Conservation (phyloP, 495 filamentous ascomycete species). For the Podospora australis region DNA sequence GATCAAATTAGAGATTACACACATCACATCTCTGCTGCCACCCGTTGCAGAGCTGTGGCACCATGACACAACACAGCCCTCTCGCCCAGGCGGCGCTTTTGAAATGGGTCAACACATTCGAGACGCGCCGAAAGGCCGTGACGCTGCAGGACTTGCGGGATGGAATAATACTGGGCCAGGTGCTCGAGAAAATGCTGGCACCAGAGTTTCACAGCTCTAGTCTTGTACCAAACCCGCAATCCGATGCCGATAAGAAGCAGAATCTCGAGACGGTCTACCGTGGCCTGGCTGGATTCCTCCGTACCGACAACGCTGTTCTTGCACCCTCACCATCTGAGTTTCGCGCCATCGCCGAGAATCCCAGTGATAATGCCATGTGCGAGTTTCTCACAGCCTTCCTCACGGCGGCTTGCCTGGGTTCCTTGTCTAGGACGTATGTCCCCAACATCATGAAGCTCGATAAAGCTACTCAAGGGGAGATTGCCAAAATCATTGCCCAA, state of each 20-base stretch:
- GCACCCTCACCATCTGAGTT: constrained; percentile 30
- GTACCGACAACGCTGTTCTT: constrained; percentile 26
- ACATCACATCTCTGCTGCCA: not conserved
- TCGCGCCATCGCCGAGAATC: constrained; percentile 32
- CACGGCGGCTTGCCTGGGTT: constrained; percentile 54
- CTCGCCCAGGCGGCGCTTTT: constrained; percentile 36
- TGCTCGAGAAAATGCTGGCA: constrained; percentile 58
- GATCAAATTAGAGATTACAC: too few species aligned
- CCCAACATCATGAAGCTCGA: constrained; percentile 32
- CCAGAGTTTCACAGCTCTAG: constrained; percentile 54
- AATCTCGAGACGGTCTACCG: constrained; percentile 66
- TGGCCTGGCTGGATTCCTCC: constrained; percentile 59
- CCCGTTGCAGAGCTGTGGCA: not conserved
- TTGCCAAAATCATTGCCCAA: constrained; percentile 27
- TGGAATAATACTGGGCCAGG: constrained; percentile 65
- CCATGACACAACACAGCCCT: constrained; percentile 25
- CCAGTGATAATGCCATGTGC: constrained; percentile 31
- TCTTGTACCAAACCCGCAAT: constrained; percentile 56
- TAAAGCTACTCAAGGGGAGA: constrained; percentile 27
- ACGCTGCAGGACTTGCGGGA: constrained; percentile 60
- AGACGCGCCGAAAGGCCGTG: constrained; percentile 25
- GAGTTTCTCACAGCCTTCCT: constrained; percentile 61
- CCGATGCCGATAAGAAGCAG: constrained; percentile 49
- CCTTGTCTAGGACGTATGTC: constrained; percentile 50
- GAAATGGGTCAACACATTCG: constrained; percentile 40